Conservation (phyloP, 768 basidiomycete species). For the Auriscalpium orientale region DNA sequence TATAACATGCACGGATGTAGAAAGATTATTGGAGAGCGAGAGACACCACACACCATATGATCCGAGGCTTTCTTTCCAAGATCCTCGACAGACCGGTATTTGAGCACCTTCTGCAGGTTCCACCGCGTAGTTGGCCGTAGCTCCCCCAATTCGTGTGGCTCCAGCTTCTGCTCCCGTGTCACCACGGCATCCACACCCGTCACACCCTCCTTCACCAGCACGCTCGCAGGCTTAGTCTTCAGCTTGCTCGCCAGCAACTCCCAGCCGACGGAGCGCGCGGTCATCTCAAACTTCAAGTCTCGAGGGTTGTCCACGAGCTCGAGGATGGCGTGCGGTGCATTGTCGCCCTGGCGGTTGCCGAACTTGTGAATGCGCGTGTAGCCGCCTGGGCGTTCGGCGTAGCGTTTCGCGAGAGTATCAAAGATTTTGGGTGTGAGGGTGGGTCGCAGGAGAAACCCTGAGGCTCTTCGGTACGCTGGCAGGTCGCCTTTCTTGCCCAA, state of each 20-base stretch:
- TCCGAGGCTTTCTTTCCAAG: conserved; percentile 50
- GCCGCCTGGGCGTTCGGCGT: conserved; percentile 77
- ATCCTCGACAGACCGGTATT: conserved; percentile 42
- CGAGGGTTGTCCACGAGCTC: conserved; percentile 92
- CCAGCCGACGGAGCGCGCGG: conserved; percentile 80
- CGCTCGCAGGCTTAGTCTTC: conserved; percentile 32
- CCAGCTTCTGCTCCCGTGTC: conserved; percentile 37
- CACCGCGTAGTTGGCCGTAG: conserved; percentile 62
- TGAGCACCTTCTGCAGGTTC: conserved; percentile 70
- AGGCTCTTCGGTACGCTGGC: conserved; percentile 62
- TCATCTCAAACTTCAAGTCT: conserved; percentile 84
- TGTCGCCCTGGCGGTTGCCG: conserved; percentile 86
- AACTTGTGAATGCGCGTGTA: conserved; percentile 93
- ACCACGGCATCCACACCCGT: conserved; percentile 38
- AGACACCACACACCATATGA: conserved; percentile 50
- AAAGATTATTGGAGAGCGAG: no score
- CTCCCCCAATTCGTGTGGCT: conserved; percentile 30
- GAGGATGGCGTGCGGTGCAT: conserved; percentile 86
- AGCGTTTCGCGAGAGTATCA: conserved; percentile 69
- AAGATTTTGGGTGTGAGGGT: conserved; percentile 78
- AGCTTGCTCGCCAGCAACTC: conserved; percentile 62
- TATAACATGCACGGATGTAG: not conserved
- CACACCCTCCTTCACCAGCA: conserved; percentile 46
- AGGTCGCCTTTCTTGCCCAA: conserved; percentile 81
- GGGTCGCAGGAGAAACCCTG: conserved; percentile 72